These are phyloP conservation scores for Penicillium cinerascens DNA, from an alignment of 495 filamentous ascomycete species.

Conservation along the genomic window DNA sequence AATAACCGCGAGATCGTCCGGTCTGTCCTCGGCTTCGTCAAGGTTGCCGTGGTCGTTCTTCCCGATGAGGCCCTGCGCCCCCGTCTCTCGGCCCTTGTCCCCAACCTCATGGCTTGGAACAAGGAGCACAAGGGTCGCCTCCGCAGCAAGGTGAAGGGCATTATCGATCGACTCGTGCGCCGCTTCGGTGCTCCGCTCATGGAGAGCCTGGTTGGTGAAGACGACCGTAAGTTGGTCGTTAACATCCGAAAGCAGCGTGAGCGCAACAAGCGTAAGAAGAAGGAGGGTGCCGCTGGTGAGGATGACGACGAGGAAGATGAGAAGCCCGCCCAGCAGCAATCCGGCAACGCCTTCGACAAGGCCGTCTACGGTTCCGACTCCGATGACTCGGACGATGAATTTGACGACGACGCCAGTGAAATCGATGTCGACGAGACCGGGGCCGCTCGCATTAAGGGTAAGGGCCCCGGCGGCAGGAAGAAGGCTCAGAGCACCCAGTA, in stretches of 20 bases:
- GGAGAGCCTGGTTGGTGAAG: constrained; percentile 68
- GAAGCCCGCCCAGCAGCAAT: constrained; percentile 38
- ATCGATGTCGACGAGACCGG: constrained; percentile 50
- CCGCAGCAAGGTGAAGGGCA: constrained; percentile 94
- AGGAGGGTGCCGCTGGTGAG: constrained; percentile 51
- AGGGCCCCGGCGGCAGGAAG: constrained; percentile 29
- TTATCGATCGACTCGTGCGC: constrained; percentile 87
- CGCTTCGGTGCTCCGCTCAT: constrained; percentile 80
- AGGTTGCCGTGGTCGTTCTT: constrained; percentile 86
- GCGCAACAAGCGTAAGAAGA: constrained; percentile 79
- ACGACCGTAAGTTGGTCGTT: constrained; percentile 80
- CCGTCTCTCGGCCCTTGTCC: constrained; percentile 68
- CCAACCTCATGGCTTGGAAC: constrained; percentile 91
- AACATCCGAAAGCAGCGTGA: constrained; percentile 95
- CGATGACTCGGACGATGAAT: constrained; percentile 57
- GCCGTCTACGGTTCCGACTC: constrained; percentile 88
- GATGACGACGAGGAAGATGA: constrained; percentile 51
- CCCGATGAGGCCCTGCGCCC: constrained; percentile 71
- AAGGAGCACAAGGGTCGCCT: constrained; percentile 97
- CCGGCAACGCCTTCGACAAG: constrained; percentile 92
- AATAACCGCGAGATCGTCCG: constrained; percentile 96
- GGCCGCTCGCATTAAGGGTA: constrained; percentile 30
- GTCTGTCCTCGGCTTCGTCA: constrained; percentile 89
- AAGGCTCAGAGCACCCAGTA: constrained; percentile 62
- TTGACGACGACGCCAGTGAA: constrained; percentile 59